Evolutionary conservation across 1,284 basidiomycete genomes (phyloP).

Genomic region (Tylopilus orsonianus): DNA sequence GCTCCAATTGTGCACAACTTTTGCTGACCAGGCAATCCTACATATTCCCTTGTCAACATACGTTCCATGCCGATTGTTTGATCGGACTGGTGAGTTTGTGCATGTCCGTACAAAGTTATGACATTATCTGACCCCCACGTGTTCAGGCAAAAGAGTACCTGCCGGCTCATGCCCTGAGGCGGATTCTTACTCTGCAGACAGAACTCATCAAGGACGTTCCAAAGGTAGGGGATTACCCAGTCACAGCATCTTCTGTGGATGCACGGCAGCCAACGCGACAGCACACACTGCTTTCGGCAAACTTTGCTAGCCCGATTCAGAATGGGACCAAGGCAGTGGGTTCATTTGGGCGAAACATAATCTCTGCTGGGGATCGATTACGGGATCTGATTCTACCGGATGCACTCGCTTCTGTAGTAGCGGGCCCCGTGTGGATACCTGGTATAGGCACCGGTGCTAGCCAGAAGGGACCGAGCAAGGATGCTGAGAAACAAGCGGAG

Average conservation of each 20-base stretch:
- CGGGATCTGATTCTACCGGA: conserved; percentile 92
- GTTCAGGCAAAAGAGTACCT: conserved; percentile 86
- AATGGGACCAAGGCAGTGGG: conserved; percentile 61
- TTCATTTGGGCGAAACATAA: conserved; percentile 74
- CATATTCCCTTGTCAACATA: conserved; percentile 96
- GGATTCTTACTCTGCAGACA: conserved; percentile 81
- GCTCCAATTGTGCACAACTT: conserved; percentile 75
- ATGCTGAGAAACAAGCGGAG: conserved; percentile 61
- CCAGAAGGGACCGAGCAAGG: conserved; percentile 49
- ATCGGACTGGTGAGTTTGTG: conserved; percentile 76
- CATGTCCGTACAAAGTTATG: background rate
- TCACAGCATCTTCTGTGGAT: conserved; percentile 35
- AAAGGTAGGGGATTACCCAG: conserved; percentile 37
- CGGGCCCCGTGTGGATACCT: conserved; percentile 66
- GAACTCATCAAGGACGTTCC: conserved; percentile 67
- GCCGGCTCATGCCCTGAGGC: conserved; percentile 75
- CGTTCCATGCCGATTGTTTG: conserved; percentile 94
- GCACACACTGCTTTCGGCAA: conserved; percentile 70
- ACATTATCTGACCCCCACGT: conserved; percentile 11
- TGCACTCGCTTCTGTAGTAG: conserved; percentile 74
- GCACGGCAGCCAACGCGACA: conserved; percentile 51
- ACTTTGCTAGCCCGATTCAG: conserved; percentile 58
- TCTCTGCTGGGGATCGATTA: conserved; percentile 85
- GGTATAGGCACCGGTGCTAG: conserved; percentile 50
- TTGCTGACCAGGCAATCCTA: conserved; percentile 93